Evolutionary conservation across 2,329 filamentous ascomycete species (phyloP), one percentile per base, ranked within the genome.

Genomic region (Arthrobotrys pseudoclavata): DNA sequence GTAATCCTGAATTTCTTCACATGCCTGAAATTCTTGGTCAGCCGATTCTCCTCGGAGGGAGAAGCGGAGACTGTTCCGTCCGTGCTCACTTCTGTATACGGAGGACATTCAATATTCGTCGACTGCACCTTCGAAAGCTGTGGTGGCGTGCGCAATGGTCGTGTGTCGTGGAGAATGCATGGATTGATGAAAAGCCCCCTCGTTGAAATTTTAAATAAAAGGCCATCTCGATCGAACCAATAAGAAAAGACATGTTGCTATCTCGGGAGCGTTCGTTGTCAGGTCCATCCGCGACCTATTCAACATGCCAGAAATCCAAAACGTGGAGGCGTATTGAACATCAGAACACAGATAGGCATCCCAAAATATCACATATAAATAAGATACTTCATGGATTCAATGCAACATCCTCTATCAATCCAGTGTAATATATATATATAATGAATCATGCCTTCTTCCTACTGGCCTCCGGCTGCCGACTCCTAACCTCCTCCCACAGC

Each of bases 401-500:
- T 29, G 26, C 3, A 4, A 29, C 26, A 29, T 2, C 13, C 10
- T 45, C 20, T 50, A 50, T 15, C 20, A 24, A 50, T 50, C 10
- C 26, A 24, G 3, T 50, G 15, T 22, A n/a, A 18, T 42, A 4
- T 4, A 18, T 18, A 45, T 45, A 45, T 18, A n/a, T 26, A 55
- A n/a, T 4, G 40, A 26, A 18, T 52, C 57, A 26, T 1, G 22
- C 63, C 34, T 45, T 74, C 75, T 26, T 69, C 69, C 29, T 47
- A 47, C 55, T 71, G 9, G 63, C 18, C 4, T 57, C 84, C 67
- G 61, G 76, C 20, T 79, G 80, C 40, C 78, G 76, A 60, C 91
- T 88, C 76, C 93, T 86, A 0, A 95, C 91, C 71, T 91, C 86
- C 83, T 96, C 92, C 83, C 97, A 97, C 0, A 92, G 92, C 55